Conservation (phyloP, 805 yeast genomes). For the Ogataea methanolica region DNA sequence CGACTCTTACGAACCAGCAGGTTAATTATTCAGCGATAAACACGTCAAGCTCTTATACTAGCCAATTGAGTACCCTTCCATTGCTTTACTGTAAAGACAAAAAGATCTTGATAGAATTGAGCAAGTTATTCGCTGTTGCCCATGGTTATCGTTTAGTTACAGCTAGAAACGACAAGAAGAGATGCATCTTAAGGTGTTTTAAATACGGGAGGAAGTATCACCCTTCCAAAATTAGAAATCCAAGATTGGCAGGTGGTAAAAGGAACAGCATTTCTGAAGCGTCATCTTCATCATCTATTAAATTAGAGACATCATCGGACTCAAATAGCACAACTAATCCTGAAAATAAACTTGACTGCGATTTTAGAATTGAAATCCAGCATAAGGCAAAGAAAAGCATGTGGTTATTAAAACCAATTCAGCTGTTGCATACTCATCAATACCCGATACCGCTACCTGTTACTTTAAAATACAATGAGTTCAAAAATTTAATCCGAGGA, state of each 20-base stretch:
- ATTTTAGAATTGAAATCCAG: conserved; percentile 23
- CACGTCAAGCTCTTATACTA: neutral
- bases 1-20: neutral
- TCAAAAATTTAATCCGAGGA: neutral
- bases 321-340: neutral
- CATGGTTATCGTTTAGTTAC: conserved; percentile 24
- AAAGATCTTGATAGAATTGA: conserved; percentile 17
- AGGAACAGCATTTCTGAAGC: neutral
- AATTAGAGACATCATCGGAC: neutral
- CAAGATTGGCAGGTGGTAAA: conserved; percentile 2
- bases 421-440: conserved; percentile 16
- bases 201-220: conserved; percentile 8
- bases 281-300: too few relatives aligned
- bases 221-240: conserved; percentile 4
- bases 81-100: conserved; percentile 18
- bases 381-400: conserved; percentile 19
- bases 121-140: conserved; percentile 17
- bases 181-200: conserved; percentile 21
- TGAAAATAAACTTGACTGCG: conserved; percentile 13
- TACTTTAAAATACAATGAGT: conserved; percentile 2
- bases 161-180: conserved; percentile 21
- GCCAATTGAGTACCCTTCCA: conserved; percentile 10
- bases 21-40: neutral
- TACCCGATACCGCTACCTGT: conserved; percentile 2
- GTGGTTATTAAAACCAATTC: conserved; percentile 24